These are phyloP conservation scores for Tetramitus jugosus DNA, from an alignment of 208 protist genomes.

Conservation along the genomic window DNA sequence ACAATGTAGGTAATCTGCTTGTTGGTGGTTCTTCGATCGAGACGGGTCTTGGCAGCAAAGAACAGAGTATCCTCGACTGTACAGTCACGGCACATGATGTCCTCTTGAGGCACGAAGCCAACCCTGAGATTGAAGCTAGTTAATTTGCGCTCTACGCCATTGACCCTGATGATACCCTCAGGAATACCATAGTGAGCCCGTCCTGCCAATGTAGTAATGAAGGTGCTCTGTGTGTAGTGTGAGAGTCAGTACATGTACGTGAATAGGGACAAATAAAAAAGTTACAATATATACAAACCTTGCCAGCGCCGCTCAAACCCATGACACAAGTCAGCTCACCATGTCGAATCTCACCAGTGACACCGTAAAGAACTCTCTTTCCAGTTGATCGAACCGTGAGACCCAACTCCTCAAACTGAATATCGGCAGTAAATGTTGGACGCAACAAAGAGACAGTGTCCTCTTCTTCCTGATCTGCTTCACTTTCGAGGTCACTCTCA, in stretches of 20 bases:
- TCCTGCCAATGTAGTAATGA: constrained; percentile 11
- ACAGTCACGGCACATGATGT: constrained; percentile 24
- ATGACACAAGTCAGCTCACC: constrained; percentile 12
- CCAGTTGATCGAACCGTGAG: background rate
- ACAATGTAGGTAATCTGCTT: constrained; percentile 12
- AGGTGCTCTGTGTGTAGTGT: no score
- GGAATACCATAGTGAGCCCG: background rate
- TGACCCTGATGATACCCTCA: constrained; percentile 1
- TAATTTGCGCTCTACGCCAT: background rate
- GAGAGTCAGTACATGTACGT: no score
- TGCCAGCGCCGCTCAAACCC: constrained; percentile 9
- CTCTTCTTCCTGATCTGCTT: no score
- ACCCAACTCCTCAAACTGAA: constrained; percentile 12
- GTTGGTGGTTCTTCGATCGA: background rate
- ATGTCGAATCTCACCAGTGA: constrained; percentile 4
- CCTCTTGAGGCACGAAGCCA: constrained; percentile 37
- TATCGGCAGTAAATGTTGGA: constrained; percentile 12
- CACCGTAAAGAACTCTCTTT: background rate
- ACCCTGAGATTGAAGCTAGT: background rate
- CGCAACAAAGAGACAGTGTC: no score
- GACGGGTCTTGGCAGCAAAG: background rate
- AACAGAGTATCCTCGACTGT: constrained; percentile 21
- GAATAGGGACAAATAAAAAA: no score
- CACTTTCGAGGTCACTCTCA: no score
- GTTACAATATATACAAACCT: no score